Evolutionary conservation across 1,139 yeast species (phyloP).

Genomic region (Suhomyces guaymorum): DNA sequence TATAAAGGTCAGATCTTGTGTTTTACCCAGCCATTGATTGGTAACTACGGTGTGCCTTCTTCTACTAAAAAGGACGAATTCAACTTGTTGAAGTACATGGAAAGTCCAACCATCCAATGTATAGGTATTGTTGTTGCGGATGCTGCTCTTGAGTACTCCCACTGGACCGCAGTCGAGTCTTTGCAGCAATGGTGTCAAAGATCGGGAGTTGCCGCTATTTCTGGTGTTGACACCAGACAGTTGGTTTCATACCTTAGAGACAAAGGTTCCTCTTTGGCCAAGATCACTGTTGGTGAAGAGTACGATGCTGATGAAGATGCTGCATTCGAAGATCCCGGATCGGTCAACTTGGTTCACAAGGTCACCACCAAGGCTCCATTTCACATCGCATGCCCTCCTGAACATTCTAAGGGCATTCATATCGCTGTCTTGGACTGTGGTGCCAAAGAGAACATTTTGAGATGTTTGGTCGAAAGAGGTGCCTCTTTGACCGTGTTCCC

Average conservation of each 20-base stretch:
- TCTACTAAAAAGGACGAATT: slow-evolving; percentile 76
- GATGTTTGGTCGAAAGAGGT: slow-evolving; percentile 92
- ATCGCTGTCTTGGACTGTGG: slow-evolving; percentile 97
- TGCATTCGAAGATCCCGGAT: slow-evolving; percentile 90
- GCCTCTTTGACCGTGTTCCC: slow-evolving; percentile 97
- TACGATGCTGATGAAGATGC: slow-evolving; percentile 91
- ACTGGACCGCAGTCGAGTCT: slow-evolving; percentile 98
- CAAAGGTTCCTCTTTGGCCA: slow-evolving; percentile 90
- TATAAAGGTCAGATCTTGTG: slow-evolving; percentile 95
- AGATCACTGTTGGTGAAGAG: slow-evolving; percentile 86
- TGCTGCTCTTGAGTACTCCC: slow-evolving; percentile 91
- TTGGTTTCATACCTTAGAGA: slow-evolving; percentile 91
- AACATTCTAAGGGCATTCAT: slow-evolving; percentile 60
- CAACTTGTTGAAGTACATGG: slow-evolving; percentile 85
- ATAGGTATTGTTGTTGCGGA: slow-evolving; percentile 96
- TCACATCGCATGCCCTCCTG: slow-evolving; percentile 72
- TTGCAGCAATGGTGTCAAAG: slow-evolving; percentile 94
- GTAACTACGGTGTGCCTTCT: slow-evolving; percentile 97
- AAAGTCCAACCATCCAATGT: slow-evolving; percentile 88
- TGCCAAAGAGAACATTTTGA: slow-evolving; percentile 92
- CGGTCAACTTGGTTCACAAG: slow-evolving; percentile 85
- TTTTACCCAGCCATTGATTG: slow-evolving; percentile 95
- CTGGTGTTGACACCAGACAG: slow-evolving; percentile 96
- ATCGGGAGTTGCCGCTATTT: slow-evolving; percentile 93
- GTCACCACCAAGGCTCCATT: slow-evolving; percentile 95